phyloP scores from a whole-genome alignment of 441 rosid species.

The Dalechampia spathulata region DNA sequence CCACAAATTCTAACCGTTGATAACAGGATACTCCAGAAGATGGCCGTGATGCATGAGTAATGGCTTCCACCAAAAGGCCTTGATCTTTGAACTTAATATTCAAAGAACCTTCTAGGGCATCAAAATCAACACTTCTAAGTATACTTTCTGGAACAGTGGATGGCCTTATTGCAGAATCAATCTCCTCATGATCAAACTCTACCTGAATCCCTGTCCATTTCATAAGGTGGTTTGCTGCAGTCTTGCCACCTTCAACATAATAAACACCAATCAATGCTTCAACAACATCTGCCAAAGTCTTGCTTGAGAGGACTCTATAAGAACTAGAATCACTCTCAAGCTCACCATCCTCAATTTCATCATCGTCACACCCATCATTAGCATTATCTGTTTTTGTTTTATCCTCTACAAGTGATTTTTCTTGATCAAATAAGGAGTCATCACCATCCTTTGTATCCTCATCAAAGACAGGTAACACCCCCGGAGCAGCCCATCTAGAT shows the following conservation, averaged over 20 bases:
- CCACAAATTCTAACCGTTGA: slow-evolving; percentile 95
- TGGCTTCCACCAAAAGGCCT: slow-evolving; percentile 79
- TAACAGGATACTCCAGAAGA: slow-evolving; percentile 95
- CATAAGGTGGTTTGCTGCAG: slow-evolving; percentile 92
- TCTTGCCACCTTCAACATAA: slow-evolving; percentile 90
- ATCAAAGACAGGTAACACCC: slow-evolving; percentile 92
- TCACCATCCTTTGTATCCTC: slow-evolving; percentile 95
- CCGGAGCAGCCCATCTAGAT: slow-evolving; percentile 99
- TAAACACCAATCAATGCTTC: slow-evolving; percentile 97
- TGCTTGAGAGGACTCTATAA: slow-evolving; percentile 93
- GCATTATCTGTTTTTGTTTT: slow-evolving; percentile 19
- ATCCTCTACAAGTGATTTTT: slow-evolving; percentile 28
- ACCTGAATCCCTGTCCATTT: slow-evolving; percentile 91
- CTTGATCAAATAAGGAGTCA: slow-evolving; percentile 63
- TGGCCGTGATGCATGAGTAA: slow-evolving; percentile 98
- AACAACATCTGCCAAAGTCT: slow-evolving; percentile 97
- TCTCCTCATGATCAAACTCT: slow-evolving; percentile 71
- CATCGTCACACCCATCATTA: slow-evolving; percentile 46
- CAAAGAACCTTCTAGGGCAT: slow-evolving; percentile 65
- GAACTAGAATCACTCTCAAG: slow-evolving; percentile 93
- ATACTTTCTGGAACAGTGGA: slow-evolving; percentile 64
- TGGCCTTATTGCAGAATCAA: slow-evolving; percentile 31
- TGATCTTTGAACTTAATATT: slow-evolving; percentile 51
- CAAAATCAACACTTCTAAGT: slow-evolving; percentile 79
- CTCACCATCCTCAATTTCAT: slow-evolving; percentile 93